Conservation (phyloP, 2,329 filamentous ascomycete genomes). For the Hypoxylon sp. region DNA sequence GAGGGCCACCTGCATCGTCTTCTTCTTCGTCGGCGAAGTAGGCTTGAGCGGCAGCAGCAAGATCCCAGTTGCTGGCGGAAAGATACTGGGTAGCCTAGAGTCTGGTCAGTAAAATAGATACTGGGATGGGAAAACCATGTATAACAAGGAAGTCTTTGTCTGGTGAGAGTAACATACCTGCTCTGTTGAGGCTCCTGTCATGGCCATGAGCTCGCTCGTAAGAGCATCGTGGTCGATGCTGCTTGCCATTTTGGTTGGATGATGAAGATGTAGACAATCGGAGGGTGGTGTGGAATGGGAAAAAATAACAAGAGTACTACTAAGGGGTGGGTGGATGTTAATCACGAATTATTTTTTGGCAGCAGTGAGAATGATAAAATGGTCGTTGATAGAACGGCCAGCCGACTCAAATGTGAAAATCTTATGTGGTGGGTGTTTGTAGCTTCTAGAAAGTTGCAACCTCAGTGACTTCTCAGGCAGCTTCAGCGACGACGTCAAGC, state of each 20-base stretch:
- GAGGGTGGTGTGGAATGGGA: background rate
- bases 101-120: conserved; percentile 31
- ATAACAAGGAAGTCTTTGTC: background rate
- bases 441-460: conserved; percentile 9
- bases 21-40: conserved; percentile 74
- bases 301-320: background rate
- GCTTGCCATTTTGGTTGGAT: conserved; percentile 55
- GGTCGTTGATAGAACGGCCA: background rate
- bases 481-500: conserved; percentile 48
- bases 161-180: conserved; percentile 44
- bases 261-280: conserved; percentile 8
- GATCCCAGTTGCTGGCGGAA: conserved; percentile 75
- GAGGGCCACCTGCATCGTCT: conserved; percentile 60
- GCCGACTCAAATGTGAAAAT: background rate
- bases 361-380: background rate
- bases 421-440: conserved; percentile 16
- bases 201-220: conserved; percentile 68
- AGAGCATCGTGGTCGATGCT: conserved; percentile 60
- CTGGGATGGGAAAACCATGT: background rate
- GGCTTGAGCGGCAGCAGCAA: conserved; percentile 72
- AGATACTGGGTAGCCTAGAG: conserved; percentile 77
- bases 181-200: conserved; percentile 67
- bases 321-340: background rate
- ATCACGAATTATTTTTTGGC: background rate
- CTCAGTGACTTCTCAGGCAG: conserved; percentile 36